Evolutionary conservation across 768 basidiomycete species (phyloP), one percentile per base, ranked within the genome.

Genomic region (Leccinum subgranulosum): DNA sequence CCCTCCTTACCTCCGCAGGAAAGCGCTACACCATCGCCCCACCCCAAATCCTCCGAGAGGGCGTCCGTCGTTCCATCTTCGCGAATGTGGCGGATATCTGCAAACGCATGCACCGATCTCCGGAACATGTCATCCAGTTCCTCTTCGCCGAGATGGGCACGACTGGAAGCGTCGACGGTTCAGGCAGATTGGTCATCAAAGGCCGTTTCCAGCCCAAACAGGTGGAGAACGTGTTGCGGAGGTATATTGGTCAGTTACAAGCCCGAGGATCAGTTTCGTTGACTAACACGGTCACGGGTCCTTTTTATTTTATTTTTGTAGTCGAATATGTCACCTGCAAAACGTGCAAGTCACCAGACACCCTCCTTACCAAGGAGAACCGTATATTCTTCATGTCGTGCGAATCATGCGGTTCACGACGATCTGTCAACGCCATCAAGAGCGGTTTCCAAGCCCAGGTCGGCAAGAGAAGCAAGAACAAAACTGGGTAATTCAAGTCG

Each of bases 251-350:
- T 95, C 72, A 64, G 87, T 78, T 19, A 12, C 12, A 6, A 7
- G 23, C 10, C 27, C 29, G 39, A 34, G 9, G 25, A 29, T 23
- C 17, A n/a, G 12, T 10, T 52, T 19, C 19, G 36, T 46, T 3
- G 49, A 43, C 48, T 57, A 43, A 63, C 48, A 29, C 12, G 11
- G n/a, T 41, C 4, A 25, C 19, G 43, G 11, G 1, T n/a, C n/a
- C 3, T n/a, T 39, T 39, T 39, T 31, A 5, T 3, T 9, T 2
- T 27, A 27, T 45, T 11, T 11, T 45, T 59, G 12, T 63, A 96
- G 95, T 96, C 60, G 95, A 98, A 77, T 98, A 98, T 75, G 96
- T 98, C 59, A 95, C 95, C 39, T 99, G 97, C 84, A 96, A 97
- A 76, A 98, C 95, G 41, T 99, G 97, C 83, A 99, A 98, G 77